Evolutionary conservation across 306 rosid species (phyloP).

Genomic region (Castanospermum australe): DNA sequence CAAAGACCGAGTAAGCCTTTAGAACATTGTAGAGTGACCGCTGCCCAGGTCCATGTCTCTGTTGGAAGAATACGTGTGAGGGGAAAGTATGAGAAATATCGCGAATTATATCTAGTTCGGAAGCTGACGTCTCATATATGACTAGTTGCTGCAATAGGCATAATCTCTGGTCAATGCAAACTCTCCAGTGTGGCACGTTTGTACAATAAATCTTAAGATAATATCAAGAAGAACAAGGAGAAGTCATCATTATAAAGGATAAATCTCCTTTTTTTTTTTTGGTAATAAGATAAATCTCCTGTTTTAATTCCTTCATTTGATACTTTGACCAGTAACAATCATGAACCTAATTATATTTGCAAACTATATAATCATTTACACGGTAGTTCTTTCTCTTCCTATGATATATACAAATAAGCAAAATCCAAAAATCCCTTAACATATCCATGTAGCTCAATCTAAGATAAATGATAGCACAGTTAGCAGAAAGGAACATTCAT

Average conservation of each 20-base stretch:
- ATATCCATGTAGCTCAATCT: too few relatives aligned
- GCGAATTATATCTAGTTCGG: slow-evolving; percentile 95
- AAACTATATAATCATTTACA: background rate
- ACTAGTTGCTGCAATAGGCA: slow-evolving; percentile 85
- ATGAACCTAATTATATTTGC: background rate
- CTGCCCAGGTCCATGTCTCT: slow-evolving; percentile 99
- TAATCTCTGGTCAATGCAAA: slow-evolving; percentile 27
- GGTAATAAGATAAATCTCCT: too few relatives aligned
- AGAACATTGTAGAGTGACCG: slow-evolving; percentile 96
- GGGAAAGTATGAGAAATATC: slow-evolving; percentile 98
- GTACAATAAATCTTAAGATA: background rate
- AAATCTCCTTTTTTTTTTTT: too few relatives aligned
- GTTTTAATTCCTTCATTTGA: slow-evolving; percentile 4
- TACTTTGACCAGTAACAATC: background rate
- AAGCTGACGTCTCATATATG: slow-evolving; percentile 92
- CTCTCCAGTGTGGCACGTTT: background rate
- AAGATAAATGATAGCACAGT: background rate
- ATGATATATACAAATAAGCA: background rate
- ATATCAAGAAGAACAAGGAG: slow-evolving; percentile 8
- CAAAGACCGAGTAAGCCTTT: slow-evolving; percentile 95
- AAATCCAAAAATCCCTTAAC: background rate
- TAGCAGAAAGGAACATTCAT: background rate
- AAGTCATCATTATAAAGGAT: background rate
- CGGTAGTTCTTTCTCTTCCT: background rate
- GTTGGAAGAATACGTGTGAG: slow-evolving; percentile 95